Base-by-base conservation (phyloP, 2,329 filamentous ascomycete genomes). In the Mollisia scopiformis region DNA sequence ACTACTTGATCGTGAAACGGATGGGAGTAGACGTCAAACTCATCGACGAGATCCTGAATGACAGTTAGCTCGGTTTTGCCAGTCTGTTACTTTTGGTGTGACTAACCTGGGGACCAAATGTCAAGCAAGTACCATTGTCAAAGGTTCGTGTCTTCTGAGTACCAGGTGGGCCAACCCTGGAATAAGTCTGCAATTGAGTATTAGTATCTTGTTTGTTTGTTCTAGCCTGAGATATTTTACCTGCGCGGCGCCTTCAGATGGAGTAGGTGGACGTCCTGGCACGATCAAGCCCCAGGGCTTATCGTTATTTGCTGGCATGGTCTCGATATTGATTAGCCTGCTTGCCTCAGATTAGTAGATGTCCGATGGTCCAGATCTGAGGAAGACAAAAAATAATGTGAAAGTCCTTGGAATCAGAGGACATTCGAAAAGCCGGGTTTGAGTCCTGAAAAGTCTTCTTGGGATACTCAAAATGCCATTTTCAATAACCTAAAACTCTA, bases 191-290 rank as follows among this genome's bases (percentile, higher is more conserved):
- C 50, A 41, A 41, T 41, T 28, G 14, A 39, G 41, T 27, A 41
- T 13, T 37, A 10, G 53, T 43, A 47, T 43, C 2, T 33, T 35
- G 7, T 30, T 49, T 33, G 8, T 10, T n/a, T n/a, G 37, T 33
- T 6, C n/a, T 3, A 55, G 2, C 13, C 31, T 16, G n/a, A 30
- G 6, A 19, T n/a, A 23, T 25, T 46, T 57, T 68, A 70, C 69
- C 31, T 71, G 68, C 4, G 69, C 69, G 43, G 58, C 56, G 19
- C 69, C 69, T 19, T 71, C 69, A 6, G 58, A 64, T 6, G 69
- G 69, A 5, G 69, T 71, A 19, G 58, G 52, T 23, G 69, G 66
- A 16, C 69, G 55, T n/a, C 68, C 68, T 16, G 68, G 69, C 4
- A 66, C 64, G 21, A 58, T 62, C 3, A 71, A 27, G 10, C 69